Base-by-base conservation (phyloP, 2,329 filamentous ascomycete species). In the Aspergillus cejpii region DNA sequence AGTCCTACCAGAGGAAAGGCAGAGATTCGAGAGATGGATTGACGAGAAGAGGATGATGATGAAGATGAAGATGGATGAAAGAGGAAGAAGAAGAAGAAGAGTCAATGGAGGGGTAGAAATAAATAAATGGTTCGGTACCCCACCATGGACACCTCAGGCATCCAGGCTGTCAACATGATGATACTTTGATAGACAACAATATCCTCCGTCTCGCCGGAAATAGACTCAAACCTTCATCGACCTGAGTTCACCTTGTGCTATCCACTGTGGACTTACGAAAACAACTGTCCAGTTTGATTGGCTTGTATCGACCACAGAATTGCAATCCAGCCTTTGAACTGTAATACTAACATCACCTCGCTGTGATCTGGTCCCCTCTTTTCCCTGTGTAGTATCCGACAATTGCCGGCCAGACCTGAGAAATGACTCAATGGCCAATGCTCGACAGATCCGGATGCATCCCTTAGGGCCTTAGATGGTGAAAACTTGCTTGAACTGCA, bases 1-100 rank as follows among this genome's bases (percentile, higher is more conserved):
- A 56, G 54, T 51, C 60, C 53, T 64, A 64, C 62, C 61, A 50
- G 51, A 44, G 41, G 47, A 48, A 44, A 46, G 48, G 40, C 47
- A 39, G 26, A 50, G 50, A 41, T 40, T 12, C 24, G 17, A 27
- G 8, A 36, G 37, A 12, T 43, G 17, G 21, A 34, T 27, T 2
- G 23, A 14, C 37, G 7, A 24, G 39, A 36, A 19, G 21, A 24
- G 3, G 20, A 37, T 36, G 23, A 41, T 15, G 21, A 34, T 27
- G 11, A 10, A 31, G 20, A 23, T 21, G 37, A 11, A 27, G 26
- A 14, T 26, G 34, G 29, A 20, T 24, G 23, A 39, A 37, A 38
- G 15, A 41, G 7, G 29, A 34, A 37, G 37, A 43, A 12, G 31
- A 33, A 19, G 23, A 45, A 40, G 40, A 31, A 27, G 42, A 43